Conservation (phyloP, 768 basidiomycete genomes). For the Russula virescens region DNA sequence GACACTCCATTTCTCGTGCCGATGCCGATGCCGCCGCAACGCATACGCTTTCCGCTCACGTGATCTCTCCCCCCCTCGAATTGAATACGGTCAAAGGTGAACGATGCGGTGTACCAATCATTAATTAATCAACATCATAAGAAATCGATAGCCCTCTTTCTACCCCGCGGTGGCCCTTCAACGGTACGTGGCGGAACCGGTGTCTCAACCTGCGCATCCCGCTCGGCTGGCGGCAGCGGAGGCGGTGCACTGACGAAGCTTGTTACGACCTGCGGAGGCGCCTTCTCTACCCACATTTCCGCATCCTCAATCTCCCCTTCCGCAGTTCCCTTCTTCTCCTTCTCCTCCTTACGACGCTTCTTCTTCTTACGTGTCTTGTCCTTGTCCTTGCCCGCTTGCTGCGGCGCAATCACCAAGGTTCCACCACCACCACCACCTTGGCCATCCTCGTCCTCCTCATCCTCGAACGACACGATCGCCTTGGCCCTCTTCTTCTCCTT, state of each 20-base stretch:
- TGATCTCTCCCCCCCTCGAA: not conserved
- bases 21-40: constrained; percentile 2
- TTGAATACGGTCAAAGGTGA: not conserved
- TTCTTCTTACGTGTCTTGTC: constrained; percentile 37
- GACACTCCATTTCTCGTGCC: not conserved
- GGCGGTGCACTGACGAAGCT: constrained; percentile 24
- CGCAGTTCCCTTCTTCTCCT: constrained; percentile 17
- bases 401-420: constrained; percentile 26
- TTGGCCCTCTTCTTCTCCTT: constrained; percentile 49
- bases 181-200: not conserved
- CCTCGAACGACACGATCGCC: constrained; percentile 70
- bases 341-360: constrained; percentile 35
- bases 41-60: not conserved
- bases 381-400: constrained; percentile 27
- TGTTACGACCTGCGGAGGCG: constrained; percentile 46
- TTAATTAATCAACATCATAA: constrained; percentile 14
- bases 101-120: no score
- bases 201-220: not conserved
- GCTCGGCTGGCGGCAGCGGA: not conserved
- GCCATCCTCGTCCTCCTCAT: constrained; percentile 41
- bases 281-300: constrained; percentile 64
- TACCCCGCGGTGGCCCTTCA: constrained; percentile 24
- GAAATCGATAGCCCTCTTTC: constrained; percentile 29
- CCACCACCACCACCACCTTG: constrained; percentile 24
- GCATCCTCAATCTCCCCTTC: constrained; percentile 36